Conservation (phyloP, 148 eudicot genomes). For the Rhododendron griersonianum region DNA sequence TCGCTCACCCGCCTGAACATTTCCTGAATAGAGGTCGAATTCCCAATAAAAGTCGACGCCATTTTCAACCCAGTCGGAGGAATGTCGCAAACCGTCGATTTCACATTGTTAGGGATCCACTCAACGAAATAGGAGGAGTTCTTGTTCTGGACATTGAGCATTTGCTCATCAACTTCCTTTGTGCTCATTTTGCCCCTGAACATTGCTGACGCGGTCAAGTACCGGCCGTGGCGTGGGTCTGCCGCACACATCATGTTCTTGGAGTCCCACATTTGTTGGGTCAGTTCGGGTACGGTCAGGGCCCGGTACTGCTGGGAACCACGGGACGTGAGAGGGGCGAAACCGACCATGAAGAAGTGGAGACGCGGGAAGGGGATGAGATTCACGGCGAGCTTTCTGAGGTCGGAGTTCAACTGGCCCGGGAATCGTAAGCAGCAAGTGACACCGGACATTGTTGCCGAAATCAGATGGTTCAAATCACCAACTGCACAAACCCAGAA, state of each 20-base stretch:
- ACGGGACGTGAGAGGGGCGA: neutral
- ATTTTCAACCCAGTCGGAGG: conserved; percentile 25
- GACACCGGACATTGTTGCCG: conserved; percentile 35
- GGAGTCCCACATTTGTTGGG: conserved; percentile 3
- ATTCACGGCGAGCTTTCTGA: conserved; percentile 26
- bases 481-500: conserved; percentile 16
- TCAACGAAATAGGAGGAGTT: conserved; percentile 31
- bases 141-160: conserved; percentile 31
- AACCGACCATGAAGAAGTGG: neutral
- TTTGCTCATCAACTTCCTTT: conserved; percentile 31
- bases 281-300: neutral
- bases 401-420: conserved; percentile 29
- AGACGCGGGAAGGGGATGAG: conserved; percentile 12
- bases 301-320: neutral
- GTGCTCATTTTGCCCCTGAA: conserved; percentile 34
- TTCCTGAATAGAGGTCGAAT: conserved; percentile 13
- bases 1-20: neutral
- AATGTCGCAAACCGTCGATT: conserved; percentile 29
- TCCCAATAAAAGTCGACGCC: conserved; percentile 29
- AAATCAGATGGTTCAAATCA: conserved; percentile 29
- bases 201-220: neutral
- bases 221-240: neutral
- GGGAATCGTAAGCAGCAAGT: conserved; percentile 34
- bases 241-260: neutral
- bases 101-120: conserved; percentile 33